A percentile compares a stretch with the other conserved stretches of the same genome.
These are phyloP conservation scores for Candida ulmi DNA, from an alignment of 805 yeast species.

Conservation along the genomic window DNA sequence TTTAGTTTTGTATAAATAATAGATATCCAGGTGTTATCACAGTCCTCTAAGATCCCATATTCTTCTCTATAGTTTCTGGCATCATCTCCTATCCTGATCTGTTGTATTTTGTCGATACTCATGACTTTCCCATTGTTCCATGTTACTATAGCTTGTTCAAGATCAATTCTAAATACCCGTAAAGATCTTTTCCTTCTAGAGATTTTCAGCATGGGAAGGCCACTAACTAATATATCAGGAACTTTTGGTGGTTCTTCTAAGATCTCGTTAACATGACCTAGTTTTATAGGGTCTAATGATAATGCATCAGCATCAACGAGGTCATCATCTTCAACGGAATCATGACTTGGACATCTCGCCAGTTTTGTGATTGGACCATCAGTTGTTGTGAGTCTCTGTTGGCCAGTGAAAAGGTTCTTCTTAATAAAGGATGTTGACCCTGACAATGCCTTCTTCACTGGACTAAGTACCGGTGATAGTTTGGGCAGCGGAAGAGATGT, in stretches of 20 bases:
- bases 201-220: slow-evolving; percentile 59
- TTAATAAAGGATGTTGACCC: slow-evolving; percentile 8
- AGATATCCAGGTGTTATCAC: slow-evolving; percentile 70
- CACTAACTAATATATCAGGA: slow-evolving; percentile 44
- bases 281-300: slow-evolving; percentile 4
- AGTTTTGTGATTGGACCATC: slow-evolving; percentile 20
- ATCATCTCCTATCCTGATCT: slow-evolving; percentile 56
- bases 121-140: slow-evolving; percentile 51
- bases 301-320: background rate
- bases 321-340: slow-evolving; percentile 1
- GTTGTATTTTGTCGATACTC: slow-evolving; percentile 58
- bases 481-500: slow-evolving; percentile 1
- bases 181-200: slow-evolving; percentile 66
- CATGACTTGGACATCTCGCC: slow-evolving; percentile 4
- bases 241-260: slow-evolving; percentile 31
- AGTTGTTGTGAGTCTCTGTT: slow-evolving; percentile 5
- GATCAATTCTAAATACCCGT: slow-evolving; percentile 50
- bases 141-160: slow-evolving; percentile 44
- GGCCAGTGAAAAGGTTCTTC: slow-evolving; percentile 9
- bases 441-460: slow-evolving; percentile 11
- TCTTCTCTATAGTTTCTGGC: slow-evolving; percentile 87
- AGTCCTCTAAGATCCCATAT: slow-evolving; percentile 63
- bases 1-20: slow-evolving; percentile 61
- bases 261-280: background rate
- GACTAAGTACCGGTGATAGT: slow-evolving; percentile 5